Evolutionary conservation across 2,329 filamentous ascomycete genomes (phyloP), one percentile per base, ranked within the genome.

Genomic region (Fusarium aywerte): DNA sequence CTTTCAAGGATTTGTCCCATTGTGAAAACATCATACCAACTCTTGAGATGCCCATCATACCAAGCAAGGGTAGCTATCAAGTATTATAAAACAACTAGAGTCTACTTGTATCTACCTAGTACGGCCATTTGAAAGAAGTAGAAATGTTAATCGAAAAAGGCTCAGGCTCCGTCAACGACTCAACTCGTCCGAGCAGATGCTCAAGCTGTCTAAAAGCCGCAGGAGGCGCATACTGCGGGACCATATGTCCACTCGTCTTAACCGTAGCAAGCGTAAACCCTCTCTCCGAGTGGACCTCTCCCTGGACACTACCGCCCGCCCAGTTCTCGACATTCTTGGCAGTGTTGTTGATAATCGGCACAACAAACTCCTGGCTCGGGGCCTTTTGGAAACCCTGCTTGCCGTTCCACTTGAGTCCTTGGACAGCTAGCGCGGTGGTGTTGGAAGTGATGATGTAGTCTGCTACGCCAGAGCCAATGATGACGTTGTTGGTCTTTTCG

Each of bases 401-500:
- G 4, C 59, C 59, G 0, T 62, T 62, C 59, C 59, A 62, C 8
- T 36, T 62, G 0, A 62, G 18, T 0, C 58, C 58, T 0, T 62
- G 59, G 0, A 62, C 58, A 5, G 59, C 59, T 0, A 62, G 2
- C 0, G 59, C 59, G 4, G 59, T 62, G 0, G 59, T 62, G 42
- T 62, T 62, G 3, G 59, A 62, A 1, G 59, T 62, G 12, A 62
- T 62, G 13, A 62, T 62, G 18, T 62, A 62, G 20, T 62, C 59
- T 4, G 59, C 59, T 21, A 62, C 15, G 0, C 59, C 59, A 1
- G 59, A 62, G 1, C 59, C 59, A 3, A 62, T 62, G 4, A 62
- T 62, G 0, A 62, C 58, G 10, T 62, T 62, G 21, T 62, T 62
- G 0, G 59, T 62, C 15, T 27, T 56, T 4, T 62, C 59, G 3